Percentiles rank a stretch among this genome's conserved stretches.
Conservation (phyloP, 352 stramenopile genomes). For the Pythium aquatile region DNA sequence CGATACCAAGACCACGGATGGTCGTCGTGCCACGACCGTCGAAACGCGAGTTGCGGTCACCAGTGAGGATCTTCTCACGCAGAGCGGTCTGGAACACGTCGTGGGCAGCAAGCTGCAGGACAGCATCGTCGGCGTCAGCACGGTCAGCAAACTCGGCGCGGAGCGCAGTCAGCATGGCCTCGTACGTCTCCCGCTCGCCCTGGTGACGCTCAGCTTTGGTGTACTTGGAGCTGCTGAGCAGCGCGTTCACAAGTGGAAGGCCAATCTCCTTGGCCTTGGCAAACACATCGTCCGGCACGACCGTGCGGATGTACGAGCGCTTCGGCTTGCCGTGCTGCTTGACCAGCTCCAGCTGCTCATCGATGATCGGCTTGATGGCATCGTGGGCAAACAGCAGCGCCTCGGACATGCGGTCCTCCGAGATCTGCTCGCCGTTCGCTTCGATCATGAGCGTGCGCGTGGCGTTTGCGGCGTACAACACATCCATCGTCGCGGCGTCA, state of each 20-base stretch:
- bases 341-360: constrained; percentile 57
- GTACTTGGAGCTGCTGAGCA: constrained; percentile 32
- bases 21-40: constrained; percentile 83
- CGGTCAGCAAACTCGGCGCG: constrained; percentile 43
- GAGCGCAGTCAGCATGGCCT: constrained; percentile 66
- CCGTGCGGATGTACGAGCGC: constrained; percentile 50
- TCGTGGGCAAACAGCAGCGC: constrained; percentile 78
- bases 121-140: constrained; percentile 38
- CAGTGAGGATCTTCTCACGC: constrained; percentile 57
- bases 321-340: constrained; percentile 63
- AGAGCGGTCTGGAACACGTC: constrained; percentile 78
- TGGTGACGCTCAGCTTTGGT: constrained; percentile 65
- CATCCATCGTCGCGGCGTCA: constrained; percentile 67
- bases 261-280: constrained; percentile 58
- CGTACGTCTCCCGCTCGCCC: constrained; percentile 66
- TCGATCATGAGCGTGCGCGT: constrained; percentile 88
- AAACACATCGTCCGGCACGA: constrained; percentile 50
- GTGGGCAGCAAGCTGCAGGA: constrained; percentile 67
- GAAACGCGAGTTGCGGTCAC: constrained; percentile 61
- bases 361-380: constrained; percentile 53
- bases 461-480: constrained; percentile 84
- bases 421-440: constrained; percentile 72
- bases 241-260: constrained; percentile 32
- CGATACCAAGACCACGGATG: constrained; percentile 85
- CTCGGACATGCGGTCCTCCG: constrained; percentile 68